Base-by-base conservation (phyloP, 31 red algal genomes). In the Porphyra umbilicalis region DNA sequence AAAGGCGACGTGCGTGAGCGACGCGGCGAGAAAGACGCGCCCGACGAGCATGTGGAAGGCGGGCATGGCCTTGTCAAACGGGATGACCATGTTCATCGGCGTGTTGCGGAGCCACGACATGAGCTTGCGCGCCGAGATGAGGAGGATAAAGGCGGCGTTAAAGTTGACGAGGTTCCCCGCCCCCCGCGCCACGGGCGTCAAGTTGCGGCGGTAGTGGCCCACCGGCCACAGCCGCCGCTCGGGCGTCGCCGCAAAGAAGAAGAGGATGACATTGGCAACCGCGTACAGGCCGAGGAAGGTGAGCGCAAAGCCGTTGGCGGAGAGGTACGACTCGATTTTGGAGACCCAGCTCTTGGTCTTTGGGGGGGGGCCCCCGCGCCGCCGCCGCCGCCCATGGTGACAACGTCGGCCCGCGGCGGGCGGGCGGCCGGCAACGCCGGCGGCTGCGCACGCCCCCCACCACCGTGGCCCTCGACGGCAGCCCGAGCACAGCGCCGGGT, bases 281-380 rank as follows among this genome's bases (percentile, higher is more conserved):
- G 88, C 40, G 75, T 94, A 94, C 76, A 94, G 76, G 34, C 39
- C 88, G 14, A 90, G 39, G 42, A 90, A 94, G 57, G 92, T 94
- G 38, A 79, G 88, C 33, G 85, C 80, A 85, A 90, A 87, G 25
- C 92, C 92, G 44, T 88, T 79, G 35, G 81, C 77, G 35, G 87
- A 90, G 6, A 94, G 81, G 37, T 88, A 34, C 5, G 87, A 90
- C 79, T 94, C 92, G 14, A 81, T 83, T 25, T 67, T 30, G 34
- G 92, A 94, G 7, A 90, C 81, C 25, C 78, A 40, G 82, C 85
- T 82, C 46, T 81, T 84, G 78, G 87, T 25, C n/a, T n/a, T n/a
- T n/a, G n/a, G n/a, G n/a, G n/a, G n/a, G n/a, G n/a, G n/a, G n/a
- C n/a, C n/a, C n/a, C n/a, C n/a, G n/a, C n/a, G n/a, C n/a, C n/a